Base-by-base conservation (phyloP, 2,329 filamentous ascomycete species). In the Dothidotthia symphoricarpi region DNA sequence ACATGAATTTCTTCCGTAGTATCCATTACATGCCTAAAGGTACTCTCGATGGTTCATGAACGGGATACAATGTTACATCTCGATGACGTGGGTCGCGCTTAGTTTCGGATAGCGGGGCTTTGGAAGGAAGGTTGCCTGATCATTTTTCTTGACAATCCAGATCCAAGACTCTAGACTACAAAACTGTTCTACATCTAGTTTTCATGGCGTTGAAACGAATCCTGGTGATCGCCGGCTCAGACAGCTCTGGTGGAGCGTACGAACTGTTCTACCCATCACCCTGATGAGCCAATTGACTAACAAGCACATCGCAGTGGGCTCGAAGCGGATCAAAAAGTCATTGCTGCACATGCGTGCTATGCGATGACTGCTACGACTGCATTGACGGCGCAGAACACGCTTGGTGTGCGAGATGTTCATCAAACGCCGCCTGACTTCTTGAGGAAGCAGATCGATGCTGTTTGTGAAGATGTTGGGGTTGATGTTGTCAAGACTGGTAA, bases 341-440 rank as follows among this genome's bases (percentile, higher is more conserved):
- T 95, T 44, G 86, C 89, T 29, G 88, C 87, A 13, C 89, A 97
- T 77, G 83, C 85, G 43, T 93, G 87, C 70, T 97, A 97, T 75
- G 89, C 88, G 43, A 94, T 96, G 82, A 96, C 91, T 34, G 88
- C 90, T 15, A 96, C 91, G 8, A 94, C 91, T 11, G 91, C 91
- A 14, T 73, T 98, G 60, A 98, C 93, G n/a, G 90, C 88, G 12
- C 93, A 97, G 63, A 95, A 97, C 68, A 98, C 93, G 0, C 75
- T 79, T 36, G 88, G 88, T 4, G 89, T 97, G 11, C 75, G 81
- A 45, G 88, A 78, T 49, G 88, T 97, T 34, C 88, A 95, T 59
- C 72, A 85, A 39, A 80, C 86, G 6, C 91, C 91, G 0, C 74
- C 86, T 0, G 74, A 76, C 4, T 96, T 97, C 66, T 81, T 96